Evolutionary conservation across 2,329 filamentous ascomycete genomes (phyloP), one percentile per base, ranked within the genome.

Genomic region (Chrysosporium keratinophilum): DNA sequence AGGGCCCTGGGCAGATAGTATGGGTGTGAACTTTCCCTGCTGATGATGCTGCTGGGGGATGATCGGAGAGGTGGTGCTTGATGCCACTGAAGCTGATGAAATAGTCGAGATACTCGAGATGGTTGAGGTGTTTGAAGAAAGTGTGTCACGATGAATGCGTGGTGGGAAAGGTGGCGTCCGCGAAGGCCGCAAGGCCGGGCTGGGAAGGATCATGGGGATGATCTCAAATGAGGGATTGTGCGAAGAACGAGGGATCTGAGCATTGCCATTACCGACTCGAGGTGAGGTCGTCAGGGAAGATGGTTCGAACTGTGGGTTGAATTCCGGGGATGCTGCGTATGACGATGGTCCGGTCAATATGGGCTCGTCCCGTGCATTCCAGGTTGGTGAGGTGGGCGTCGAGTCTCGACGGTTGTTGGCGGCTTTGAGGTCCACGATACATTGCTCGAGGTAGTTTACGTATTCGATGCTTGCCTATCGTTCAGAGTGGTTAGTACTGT

Each of bases 401-500:
- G 37, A 59, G 56, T 47, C 47, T 53, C 54, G 59, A 54, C 58
- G 51, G 34, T 57, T 56, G 17, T 63, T 70, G 37, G 65, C 73
- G 4, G 77, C 78, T 67, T 95, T 89, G 53, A 97, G 76, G 63
- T 91, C 86, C 33, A 78, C 70, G 37, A 96, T 82, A 63, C 91
- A 97, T 65, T 88, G 84, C 67, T 97, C 87, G 12, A 98, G 79
- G 66, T 98, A 98, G 56, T 87, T 85, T 59, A 97, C 82, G 63
- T 98, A 97, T 63, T 97, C 93, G 57, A 97, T 97, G 45, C 89
- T 93, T 4, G 91, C 91, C 89, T 95, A 59, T 34, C 23, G 10
- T 48, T n/a, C 34, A 50, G 34, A 14, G 4, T 41, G 14, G 48
- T 50, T 20, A 41, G 11, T n/a, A 37, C 9, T 28, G 41, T 44